A percentile compares a stretch with the other conserved stretches of the same genome.
Conservation (phyloP, 208 protist genomes). For the Lotmaria passim region DNA sequence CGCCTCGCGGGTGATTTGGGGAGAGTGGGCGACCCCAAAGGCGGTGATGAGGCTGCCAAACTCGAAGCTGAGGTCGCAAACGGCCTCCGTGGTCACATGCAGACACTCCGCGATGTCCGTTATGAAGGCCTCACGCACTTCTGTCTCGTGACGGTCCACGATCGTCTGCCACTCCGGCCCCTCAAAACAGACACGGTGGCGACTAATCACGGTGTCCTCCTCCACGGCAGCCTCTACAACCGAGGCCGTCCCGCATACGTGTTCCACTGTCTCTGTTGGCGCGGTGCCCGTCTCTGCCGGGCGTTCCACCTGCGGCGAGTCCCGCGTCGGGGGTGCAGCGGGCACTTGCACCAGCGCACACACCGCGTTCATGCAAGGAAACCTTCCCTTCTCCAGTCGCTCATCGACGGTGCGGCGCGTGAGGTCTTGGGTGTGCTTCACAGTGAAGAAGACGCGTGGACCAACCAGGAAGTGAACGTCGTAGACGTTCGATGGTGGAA, state of each 20-base stretch:
- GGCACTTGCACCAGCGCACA: neutral
- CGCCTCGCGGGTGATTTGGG: conserved; percentile 12
- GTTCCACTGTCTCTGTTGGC: neutral
- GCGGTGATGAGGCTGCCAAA: conserved; percentile 33
- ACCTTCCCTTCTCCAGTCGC: conserved; percentile 13
- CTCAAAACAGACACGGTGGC: conserved; percentile 47
- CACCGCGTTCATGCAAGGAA: conserved; percentile 26
- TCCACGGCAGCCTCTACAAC: neutral
- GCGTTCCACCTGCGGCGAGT: conserved; percentile 3
- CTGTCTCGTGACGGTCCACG: conserved; percentile 10
- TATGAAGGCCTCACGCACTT: conserved; percentile 37
- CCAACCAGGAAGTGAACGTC: conserved; percentile 14
- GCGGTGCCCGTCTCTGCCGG: neutral
- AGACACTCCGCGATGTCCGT: conserved; percentile 33
- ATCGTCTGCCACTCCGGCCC: conserved; percentile 43
- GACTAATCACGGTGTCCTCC: conserved; percentile 26
- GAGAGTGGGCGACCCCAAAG: conserved; percentile 32
- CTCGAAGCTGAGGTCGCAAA: conserved; percentile 28
- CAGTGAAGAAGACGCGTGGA: conserved; percentile 35
- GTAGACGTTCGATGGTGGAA: conserved; percentile 15
- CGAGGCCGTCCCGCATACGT: neutral
- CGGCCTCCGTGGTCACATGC: conserved; percentile 17
- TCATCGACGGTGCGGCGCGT: conserved; percentile 26
- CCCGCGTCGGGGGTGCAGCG: neutral
- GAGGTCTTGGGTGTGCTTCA: conserved; percentile 32